Base-by-base conservation (phyloP, 192 early-diverging fungal species). In the Kappamyces sp. region DNA sequence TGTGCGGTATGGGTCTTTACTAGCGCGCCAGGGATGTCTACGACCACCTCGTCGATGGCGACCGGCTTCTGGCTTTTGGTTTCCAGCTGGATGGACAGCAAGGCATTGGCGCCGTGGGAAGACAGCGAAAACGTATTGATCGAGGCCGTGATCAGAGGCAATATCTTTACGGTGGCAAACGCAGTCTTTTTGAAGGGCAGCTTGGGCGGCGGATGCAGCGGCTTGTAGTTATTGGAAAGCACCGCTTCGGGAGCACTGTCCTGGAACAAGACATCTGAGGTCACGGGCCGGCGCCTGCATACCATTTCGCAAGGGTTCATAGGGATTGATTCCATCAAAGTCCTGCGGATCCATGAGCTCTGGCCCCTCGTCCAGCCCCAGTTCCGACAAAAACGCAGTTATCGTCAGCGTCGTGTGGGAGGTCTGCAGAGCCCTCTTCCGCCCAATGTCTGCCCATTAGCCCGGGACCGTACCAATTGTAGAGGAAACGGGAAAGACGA, bases 241-340 rank as follows among this genome's bases (percentile, higher is more conserved):
- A n/a, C 15, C n/a, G 41, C 14, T 31, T n/a, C 41, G 7, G 51
- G 51, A 15, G 41, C 22, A 22, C 22, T 32, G 5, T 53, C 51
- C 6, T 32, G 4, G 1, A 53, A 5, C 12, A 53, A 15, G 14
- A 11, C 15, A 53, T 53, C 51, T 53, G 14, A 5, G 41, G 37
- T n/a, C 12, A 22, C 22, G 22, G 22, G 22, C 43, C 12, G 22
- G 41, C 5, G n/a, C 12, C 14, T 8, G 12, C 14, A 15, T 53
- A 53, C 51, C 29, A 5, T 53, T 4, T 32, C 14, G 5, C 3
- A 53, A 53, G 37, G 36, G 36, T 32, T 6, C 51, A 53, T 39
- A 53, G 6, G 51, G 36, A 22, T 53, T 53, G 5, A 53, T 53
- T 53, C 15, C 51, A 31, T 53, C 51, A 53, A 53, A 53, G 41